Base-by-base conservation (phyloP, 352 stramenopile genomes). In the Globisporangium perplexum region DNA sequence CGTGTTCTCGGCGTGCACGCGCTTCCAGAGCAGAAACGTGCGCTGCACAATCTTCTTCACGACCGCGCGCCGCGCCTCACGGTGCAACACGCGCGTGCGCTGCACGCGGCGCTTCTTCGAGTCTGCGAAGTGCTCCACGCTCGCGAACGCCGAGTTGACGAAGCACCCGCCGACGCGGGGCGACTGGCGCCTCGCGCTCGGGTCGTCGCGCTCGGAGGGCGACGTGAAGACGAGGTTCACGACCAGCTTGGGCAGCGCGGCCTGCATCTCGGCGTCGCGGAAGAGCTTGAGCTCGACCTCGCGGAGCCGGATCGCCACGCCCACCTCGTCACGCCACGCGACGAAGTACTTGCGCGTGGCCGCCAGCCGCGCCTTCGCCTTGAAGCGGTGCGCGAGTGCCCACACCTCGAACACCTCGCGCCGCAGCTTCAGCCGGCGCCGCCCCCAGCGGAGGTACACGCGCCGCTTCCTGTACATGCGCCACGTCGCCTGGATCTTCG, bases 171-270 rank as follows among this genome's bases (percentile, higher is more conserved):
- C 22, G 42, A 18, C 39, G 39, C 39, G 10, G n/a, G 7, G 30
- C 4, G 30, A 35, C 30, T 8, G 30, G 10, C 30, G 8, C 50
- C 15, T 65, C 23, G 15, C 48, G 15, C 22, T 31, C 44, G 26
- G 48, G 10, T 35, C 7, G 30, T 35, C 30, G 30, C 12, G 30
- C 35, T 39, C 43, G 10, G 69, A 69, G 0, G 68, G n/a, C n/a
- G n/a, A 72, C 5, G 74, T 90, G 45, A 90, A 82, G 1, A 88
- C 76, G n/a, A 92, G 59, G 39, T 92, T 92, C 42, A 86, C 63
- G 4, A 90, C 78, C 56, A 90, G 56, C 1, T 64, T 71, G 3
- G 78, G 74, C 18, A 88, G 42, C 35, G 70, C 62, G 17, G 64
- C 52, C 30, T 74, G 66, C n/a, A 60, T 83, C 46, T 76, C 77